Evolutionary conservation across 1,139 yeast species (phyloP).

Genomic region (Hansenula anomala): DNA sequence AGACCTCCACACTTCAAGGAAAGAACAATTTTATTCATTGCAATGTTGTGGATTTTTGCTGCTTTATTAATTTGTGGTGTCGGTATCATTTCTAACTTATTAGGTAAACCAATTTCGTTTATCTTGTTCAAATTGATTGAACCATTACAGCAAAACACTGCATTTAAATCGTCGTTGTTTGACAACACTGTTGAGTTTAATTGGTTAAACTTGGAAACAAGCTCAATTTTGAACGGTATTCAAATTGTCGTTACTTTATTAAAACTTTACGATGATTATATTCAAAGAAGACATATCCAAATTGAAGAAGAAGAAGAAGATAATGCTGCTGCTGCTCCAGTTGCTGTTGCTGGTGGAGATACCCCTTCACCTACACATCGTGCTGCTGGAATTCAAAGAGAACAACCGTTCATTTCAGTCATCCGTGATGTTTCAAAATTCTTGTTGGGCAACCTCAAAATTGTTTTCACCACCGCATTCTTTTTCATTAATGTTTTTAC

Average conservation of each 20-base stretch:
- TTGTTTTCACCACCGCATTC: not conserved
- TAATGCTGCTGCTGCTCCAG: not conserved
- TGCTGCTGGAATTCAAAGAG: no score
- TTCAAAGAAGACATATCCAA: conserved; percentile 11
- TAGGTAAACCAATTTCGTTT: conserved; percentile 36
- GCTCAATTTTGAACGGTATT: not conserved
- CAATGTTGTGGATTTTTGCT: conserved; percentile 68
- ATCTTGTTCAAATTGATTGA: no score
- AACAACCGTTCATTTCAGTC: no score
- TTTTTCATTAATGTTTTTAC: not conserved
- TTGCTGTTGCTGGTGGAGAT: no score
- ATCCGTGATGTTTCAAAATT: not conserved
- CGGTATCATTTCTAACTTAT: conserved; percentile 30
- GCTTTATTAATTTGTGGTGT: conserved; percentile 40
- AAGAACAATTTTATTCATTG: conserved; percentile 53
- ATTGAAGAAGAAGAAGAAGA: conserved; percentile 21
- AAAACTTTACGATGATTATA: conserved; percentile 10
- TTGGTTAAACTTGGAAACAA: not conserved
- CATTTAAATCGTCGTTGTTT: no score
- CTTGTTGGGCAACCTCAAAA: no score
- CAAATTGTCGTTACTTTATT: conserved; percentile 4
- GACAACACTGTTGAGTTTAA: not conserved
- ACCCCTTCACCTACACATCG: no score
- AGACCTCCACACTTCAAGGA: conserved; percentile 73
- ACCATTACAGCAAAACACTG: no score